Conservation (phyloP, 345 rosid genomes). For the Brassica juncea region DNA sequence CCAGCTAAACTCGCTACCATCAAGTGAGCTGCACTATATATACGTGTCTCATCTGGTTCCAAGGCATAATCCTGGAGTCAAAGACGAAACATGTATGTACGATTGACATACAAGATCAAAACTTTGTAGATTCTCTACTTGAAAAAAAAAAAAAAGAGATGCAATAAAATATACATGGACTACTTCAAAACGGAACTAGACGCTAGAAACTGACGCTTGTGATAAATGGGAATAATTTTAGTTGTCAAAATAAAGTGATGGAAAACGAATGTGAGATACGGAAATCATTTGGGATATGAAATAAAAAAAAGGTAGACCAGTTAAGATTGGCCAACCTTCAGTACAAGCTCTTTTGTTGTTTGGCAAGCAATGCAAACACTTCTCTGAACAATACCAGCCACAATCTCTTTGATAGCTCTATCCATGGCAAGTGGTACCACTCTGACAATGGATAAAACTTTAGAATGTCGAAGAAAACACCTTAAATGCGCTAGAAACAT, state of each 20-base stretch:
- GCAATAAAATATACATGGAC: background rate
- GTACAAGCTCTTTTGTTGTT: slow-evolving; percentile 95
- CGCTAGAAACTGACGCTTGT: background rate
- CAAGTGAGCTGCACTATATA: slow-evolving; percentile 90
- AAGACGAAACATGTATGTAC: background rate
- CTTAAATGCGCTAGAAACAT: background rate
- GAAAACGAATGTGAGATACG: background rate
- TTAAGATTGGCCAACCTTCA: slow-evolving; percentile 62
- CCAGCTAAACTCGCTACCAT: slow-evolving; percentile 99
- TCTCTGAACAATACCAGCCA: slow-evolving; percentile 87
- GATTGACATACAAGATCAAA: background rate
- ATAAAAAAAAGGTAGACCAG: background rate
- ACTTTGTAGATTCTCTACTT: background rate
- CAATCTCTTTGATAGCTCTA: slow-evolving; percentile 93
- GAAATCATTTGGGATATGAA: background rate
- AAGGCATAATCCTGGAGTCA: slow-evolving; percentile 74
- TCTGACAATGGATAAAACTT: slow-evolving; percentile 42
- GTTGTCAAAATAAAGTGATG: background rate
- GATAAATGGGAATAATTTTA: background rate
- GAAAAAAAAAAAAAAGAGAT: background rate
- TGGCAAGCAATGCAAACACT: slow-evolving; percentile 98
- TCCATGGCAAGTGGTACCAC: slow-evolving; percentile 92
- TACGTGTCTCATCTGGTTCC: slow-evolving; percentile 92
- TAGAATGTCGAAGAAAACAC: slow-evolving; percentile 2
- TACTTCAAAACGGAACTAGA: background rate